phyloP scores from a whole-genome alignment of 768 basidiomycete genomes.

The Tricholoma terreum region DNA sequence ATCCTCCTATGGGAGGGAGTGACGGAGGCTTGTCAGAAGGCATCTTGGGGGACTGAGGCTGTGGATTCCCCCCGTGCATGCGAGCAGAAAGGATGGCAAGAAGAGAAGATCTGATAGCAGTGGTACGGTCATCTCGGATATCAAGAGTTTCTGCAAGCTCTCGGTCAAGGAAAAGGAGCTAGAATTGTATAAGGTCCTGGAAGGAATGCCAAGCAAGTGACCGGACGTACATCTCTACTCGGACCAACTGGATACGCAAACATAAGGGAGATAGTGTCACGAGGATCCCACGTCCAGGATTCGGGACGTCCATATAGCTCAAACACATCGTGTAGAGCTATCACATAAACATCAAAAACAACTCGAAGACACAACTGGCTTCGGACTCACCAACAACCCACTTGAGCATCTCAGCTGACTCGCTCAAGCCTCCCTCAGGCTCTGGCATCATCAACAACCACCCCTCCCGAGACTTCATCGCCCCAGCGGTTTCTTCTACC shows the following conservation, averaged over 20 bases:
- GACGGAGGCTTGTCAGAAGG: conserved; percentile 29
- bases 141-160: conserved; percentile 78
- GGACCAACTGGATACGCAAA: conserved; percentile 92
- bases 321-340: conserved; percentile 84
- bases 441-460: conserved; percentile 94
- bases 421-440: conserved; percentile 55
- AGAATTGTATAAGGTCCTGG: conserved; percentile 13
- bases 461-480: conserved; percentile 69
- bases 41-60: conserved; percentile 10
- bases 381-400: conserved; percentile 77
- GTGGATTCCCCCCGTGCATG: conserved; percentile 43
- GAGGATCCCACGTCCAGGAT: conserved; percentile 86
- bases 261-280: conserved; percentile 80
- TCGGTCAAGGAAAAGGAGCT: conserved; percentile 87
- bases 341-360: conserved; percentile 13
- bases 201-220: neutral
- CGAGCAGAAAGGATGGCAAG: conserved; percentile 60
- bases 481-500: conserved; percentile 65
- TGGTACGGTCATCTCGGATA: conserved; percentile 74
- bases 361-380: neutral
- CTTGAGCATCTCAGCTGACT: conserved; percentile 81
- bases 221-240: conserved; percentile 66
- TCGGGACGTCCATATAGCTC: conserved; percentile 86
- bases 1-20: conserved; percentile 34
- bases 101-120: conserved; percentile 60